Evolutionary conservation across 345 rosid species (phyloP), one percentile per base, ranked within the genome.

Genomic region (Xanthoceras sorbifolium): DNA sequence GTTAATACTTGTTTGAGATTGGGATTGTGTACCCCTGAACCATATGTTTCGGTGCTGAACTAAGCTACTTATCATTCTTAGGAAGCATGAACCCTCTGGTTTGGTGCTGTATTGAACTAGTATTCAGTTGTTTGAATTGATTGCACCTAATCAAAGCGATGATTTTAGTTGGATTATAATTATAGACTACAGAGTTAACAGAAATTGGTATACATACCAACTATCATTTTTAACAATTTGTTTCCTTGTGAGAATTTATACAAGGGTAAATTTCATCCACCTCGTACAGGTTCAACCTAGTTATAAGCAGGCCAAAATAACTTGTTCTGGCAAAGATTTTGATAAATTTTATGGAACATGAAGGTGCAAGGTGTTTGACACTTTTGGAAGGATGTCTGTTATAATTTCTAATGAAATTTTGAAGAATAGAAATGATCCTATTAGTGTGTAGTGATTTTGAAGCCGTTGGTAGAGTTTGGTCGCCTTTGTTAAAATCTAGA

Each of bases 1-100:
- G 8, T 22, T 63, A 18, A 76, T 55, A 69, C 74, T 67, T 78
- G 74, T 74, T 70, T 82, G 38, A 57, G 76, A n/a, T 31, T 50
- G 50, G 64, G 67, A 52, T 63, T 73, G 44, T 73, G 26, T 50
- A 54, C 61, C 50, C 32, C 12, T 60, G 31, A 63, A 71, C 67
- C 75, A 34, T 77, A 34, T 52, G 71, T 61, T 72, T 66, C 68
- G 52, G 42, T 50, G 48, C 61, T 28, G 18, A 26, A 67, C 55
- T 72, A 20, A 66, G 60, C 63, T 55, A 18, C 52, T 1, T 66
- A 31, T 40, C 32, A 50, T 48, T 4, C 60, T 20, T 54, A 23
- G 20, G 60, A 18, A 9, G 10, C n/a, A 31, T 44, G 22, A 48
- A 7, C 31, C 44, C 44, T n/a, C n/a, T 20, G n/a, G 12, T 29